Evolutionary conservation across 2,329 filamentous ascomycete genomes (phyloP).

Genomic region (Myotisia sp.): DNA sequence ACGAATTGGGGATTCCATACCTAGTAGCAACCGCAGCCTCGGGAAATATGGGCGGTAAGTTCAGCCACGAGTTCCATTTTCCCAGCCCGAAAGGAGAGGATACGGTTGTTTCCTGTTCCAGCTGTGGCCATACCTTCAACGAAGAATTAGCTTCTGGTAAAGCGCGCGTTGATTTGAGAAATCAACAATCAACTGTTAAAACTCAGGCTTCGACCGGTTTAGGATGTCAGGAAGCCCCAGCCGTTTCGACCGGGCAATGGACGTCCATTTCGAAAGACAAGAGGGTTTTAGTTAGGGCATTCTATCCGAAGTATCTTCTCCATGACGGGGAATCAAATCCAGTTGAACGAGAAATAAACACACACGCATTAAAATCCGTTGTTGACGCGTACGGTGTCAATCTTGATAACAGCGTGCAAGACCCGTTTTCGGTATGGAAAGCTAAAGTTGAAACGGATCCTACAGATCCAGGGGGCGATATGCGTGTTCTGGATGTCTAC

Average conservation of each 20-base stretch:
- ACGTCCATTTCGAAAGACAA: conserved; percentile 40
- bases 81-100: conserved; percentile 71
- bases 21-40: conserved; percentile 80
- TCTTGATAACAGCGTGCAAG: conserved; percentile 56
- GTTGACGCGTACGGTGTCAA: conserved; percentile 41
- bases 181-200: conserved; percentile 3
- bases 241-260: conserved; percentile 28
- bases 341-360: conserved; percentile 35
- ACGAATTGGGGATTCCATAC: conserved; percentile 70
- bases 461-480: conserved; percentile 4
- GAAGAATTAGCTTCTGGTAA: conserved; percentile 59
- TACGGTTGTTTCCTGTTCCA: conserved; percentile 58
- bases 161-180: conserved; percentile 17
- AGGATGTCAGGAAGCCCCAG: conserved; percentile 14
- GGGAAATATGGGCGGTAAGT: conserved; percentile 83
- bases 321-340: conserved; percentile 20
- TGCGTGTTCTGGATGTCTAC: conserved; percentile 26
- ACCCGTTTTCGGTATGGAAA: conserved; percentile 41
- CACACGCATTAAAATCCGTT: conserved; percentile 49
- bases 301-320: conserved; percentile 42
- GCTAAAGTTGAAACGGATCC: not conserved
- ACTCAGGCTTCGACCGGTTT: conserved; percentile 3
- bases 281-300: conserved; percentile 53
- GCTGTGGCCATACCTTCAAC: conserved; percentile 67
- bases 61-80: conserved; percentile 93